A percentile compares a stretch with the other conserved stretches of the same genome.
These are phyloP conservation scores for Wickerhamiella qilinensis DNA, from an alignment of 805 yeast genomes.

Conservation along the genomic window DNA sequence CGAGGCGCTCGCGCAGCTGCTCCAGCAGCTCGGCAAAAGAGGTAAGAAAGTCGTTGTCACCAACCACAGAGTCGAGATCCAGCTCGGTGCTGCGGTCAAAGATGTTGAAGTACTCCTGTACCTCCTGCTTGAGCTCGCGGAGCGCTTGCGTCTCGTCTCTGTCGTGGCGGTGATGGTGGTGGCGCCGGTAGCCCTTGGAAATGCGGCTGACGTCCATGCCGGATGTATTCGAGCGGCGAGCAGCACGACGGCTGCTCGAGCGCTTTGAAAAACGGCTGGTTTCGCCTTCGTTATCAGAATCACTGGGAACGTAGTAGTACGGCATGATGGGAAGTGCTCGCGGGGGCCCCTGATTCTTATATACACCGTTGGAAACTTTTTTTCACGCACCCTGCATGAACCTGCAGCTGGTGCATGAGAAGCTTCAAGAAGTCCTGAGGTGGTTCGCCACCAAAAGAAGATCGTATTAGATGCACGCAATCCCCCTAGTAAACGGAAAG, in stretches of 20 bases:
- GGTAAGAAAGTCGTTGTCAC: slow-evolving; percentile 14
- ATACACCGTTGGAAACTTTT: neutral
- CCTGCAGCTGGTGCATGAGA: slow-evolving; percentile 1
- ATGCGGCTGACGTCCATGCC: neutral
- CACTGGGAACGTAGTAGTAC: slow-evolving; percentile 18
- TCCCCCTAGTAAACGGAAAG: no score
- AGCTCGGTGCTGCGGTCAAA: slow-evolving; percentile 15
- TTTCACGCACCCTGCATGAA: slow-evolving; percentile 4
- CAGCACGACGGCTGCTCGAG: slow-evolving; percentile 3
- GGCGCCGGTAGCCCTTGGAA: slow-evolving; percentile 3
- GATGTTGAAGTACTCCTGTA: slow-evolving; percentile 14
- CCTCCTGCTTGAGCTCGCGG: slow-evolving; percentile 13
- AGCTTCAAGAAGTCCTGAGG: neutral
- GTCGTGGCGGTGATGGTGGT: slow-evolving; percentile 5
- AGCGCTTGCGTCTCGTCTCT: neutral
- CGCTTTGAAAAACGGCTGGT: slow-evolving; percentile 4
- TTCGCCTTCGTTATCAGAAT: slow-evolving; percentile 12
- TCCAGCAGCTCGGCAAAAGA: slow-evolving; percentile 13
- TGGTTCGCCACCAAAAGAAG: neutral
- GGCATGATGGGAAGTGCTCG: slow-evolving; percentile 11
- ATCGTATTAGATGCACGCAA: no score
- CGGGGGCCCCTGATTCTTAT: neutral
- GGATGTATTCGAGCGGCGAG: neutral
- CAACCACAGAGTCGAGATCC: slow-evolving; percentile 16
- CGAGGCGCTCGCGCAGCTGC: slow-evolving; percentile 15